These are phyloP conservation scores for Castanea crenata DNA, from an alignment of 306 rosid genomes.

Conservation along the genomic window DNA sequence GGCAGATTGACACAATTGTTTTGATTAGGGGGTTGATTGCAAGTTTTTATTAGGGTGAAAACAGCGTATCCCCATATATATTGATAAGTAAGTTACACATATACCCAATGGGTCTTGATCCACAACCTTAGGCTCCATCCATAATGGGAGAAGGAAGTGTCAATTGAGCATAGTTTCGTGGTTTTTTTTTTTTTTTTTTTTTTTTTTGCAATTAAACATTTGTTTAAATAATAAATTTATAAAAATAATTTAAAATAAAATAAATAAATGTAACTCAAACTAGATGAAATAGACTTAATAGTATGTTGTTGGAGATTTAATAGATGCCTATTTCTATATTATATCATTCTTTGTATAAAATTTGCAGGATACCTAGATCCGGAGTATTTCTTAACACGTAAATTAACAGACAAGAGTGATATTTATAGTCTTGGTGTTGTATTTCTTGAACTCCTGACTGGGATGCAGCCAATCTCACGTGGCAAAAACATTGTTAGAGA, in stretches of 20 bases:
- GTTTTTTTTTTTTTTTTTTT: too few species aligned
- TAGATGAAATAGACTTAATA: background rate
- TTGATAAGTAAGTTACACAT: too few species aligned
- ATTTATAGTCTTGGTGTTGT: constrained; percentile 49
- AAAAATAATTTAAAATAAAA: background rate
- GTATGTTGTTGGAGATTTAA: background rate
- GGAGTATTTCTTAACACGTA: background rate
- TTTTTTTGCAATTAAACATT: too few species aligned
- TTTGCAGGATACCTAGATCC: constrained; percentile 21
- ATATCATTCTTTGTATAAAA: constrained; percentile 13
- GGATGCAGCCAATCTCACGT: constrained; percentile 85
- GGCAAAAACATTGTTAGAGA: constrained; percentile 97
- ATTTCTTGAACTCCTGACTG: constrained; percentile 79
- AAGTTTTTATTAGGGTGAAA: too few species aligned
- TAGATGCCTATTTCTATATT: background rate
- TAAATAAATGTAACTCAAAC: background rate
- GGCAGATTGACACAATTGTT: too few species aligned
- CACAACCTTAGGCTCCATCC: too few species aligned
- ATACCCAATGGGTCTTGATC: too few species aligned
- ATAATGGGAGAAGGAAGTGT: too few species aligned
- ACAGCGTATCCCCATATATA: too few species aligned
- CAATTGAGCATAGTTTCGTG: too few species aligned
- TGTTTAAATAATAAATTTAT: background rate
- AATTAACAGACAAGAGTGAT: background rate
- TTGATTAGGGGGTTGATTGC: too few species aligned